Evolutionary conservation across 2,329 filamentous ascomycete genomes (phyloP).

Genomic region (Trichoderma sp.): DNA sequence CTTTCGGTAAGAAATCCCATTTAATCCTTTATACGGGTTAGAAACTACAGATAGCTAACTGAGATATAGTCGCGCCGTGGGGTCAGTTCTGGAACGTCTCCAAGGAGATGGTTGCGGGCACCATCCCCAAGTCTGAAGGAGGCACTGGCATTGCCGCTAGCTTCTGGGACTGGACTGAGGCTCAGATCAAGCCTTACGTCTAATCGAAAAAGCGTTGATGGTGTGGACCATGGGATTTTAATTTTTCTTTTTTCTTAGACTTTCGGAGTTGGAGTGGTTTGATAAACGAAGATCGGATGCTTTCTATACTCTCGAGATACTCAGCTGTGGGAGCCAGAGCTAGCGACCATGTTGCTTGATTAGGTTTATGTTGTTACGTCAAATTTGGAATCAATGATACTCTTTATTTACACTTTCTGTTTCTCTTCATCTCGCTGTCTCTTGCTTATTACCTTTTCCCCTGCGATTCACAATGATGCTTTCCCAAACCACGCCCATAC

Average conservation of each 20-base stretch:
- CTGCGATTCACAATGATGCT: neutral
- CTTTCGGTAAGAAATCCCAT: neutral
- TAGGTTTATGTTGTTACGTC: neutral
- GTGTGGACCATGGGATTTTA: neutral
- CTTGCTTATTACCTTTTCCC: neutral
- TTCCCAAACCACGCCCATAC: neutral
- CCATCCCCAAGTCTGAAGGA: neutral
- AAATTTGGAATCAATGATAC: neutral
- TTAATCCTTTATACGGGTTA: neutral
- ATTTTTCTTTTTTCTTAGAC: neutral
- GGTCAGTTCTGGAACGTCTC: slow-evolving; percentile 2
- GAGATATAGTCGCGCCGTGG: slow-evolving; percentile 11
- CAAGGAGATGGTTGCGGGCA: neutral
- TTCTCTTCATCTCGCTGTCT: neutral
- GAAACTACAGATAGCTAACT: neutral
- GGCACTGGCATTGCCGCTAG: neutral
- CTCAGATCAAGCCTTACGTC: slow-evolving; percentile 7
- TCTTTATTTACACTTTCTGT: neutral
- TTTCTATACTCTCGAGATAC: neutral
- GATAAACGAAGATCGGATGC: neutral
- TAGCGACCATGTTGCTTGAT: neutral
- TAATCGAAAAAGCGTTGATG: neutral
- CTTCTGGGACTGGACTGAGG: slow-evolving; percentile 17
- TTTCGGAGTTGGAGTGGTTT: neutral
- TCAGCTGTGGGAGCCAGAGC: neutral